Percentiles rank a stretch among this genome's conserved stretches.
phyloP scores from a whole-genome alignment of 306 rosid genomes.

The Urtica urens region DNA sequence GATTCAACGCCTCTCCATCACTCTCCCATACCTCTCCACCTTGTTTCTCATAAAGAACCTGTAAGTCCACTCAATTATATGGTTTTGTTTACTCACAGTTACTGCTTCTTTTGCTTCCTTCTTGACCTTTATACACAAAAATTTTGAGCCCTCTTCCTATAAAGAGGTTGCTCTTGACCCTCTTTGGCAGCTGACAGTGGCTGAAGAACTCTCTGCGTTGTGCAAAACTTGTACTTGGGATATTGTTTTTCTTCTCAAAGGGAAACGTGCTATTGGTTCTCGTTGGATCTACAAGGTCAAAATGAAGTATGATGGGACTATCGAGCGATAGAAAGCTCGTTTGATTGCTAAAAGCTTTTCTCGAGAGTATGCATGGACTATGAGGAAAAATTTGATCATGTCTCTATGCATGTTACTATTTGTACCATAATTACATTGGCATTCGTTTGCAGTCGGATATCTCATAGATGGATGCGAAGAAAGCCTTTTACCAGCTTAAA shows the following conservation, averaged over 20 bases:
- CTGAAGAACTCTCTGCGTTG: background rate
- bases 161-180: background rate
- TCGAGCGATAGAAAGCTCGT: background rate
- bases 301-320: background rate
- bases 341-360: background rate
- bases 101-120: background rate
- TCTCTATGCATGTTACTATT: background rate
- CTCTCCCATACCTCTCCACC: too few species aligned
- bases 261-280: background rate
- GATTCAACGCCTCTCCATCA: too few species aligned
- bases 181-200: background rate
- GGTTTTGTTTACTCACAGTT: background rate
- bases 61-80: background rate
- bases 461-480: too few species aligned
- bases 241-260: background rate
- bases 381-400: background rate
- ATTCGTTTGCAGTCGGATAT: background rate
- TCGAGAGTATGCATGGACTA: background rate
- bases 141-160: background rate
- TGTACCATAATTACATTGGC: background rate
- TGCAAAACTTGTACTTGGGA: background rate
- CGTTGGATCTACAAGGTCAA: background rate
- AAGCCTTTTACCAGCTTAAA: background rate
- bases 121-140: background rate
- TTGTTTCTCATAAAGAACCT: too few species aligned